Percentiles rank a stretch among this genome's conserved stretches.
Evolutionary conservation across 148 eudicot genomes (phyloP).

Genomic region (Vaccinium macrocarpon): DNA sequence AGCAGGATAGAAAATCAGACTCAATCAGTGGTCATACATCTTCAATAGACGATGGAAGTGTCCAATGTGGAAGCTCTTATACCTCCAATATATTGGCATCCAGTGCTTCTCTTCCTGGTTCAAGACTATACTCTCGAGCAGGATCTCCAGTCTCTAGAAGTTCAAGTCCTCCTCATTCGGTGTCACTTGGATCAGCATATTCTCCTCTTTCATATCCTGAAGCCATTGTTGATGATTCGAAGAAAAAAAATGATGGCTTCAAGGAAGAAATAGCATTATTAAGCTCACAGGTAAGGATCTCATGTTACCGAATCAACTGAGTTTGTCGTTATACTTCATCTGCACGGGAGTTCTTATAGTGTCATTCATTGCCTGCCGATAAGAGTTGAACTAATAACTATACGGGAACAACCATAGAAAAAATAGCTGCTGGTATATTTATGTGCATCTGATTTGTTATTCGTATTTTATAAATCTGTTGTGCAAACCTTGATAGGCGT

Average conservation of each 20-base stretch:
- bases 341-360: not conserved
- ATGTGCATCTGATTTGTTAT: not conserved
- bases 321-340: not conserved
- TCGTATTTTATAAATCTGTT: not conserved
- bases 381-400: not conserved
- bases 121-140: conserved; percentile 50
- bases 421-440: not conserved
- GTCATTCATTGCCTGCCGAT: not conserved
- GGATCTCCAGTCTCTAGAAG: conserved; percentile 53
- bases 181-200: conserved; percentile 37
- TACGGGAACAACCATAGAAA: not conserved
- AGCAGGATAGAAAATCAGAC: conserved; percentile 42
- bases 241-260: conserved; percentile 40
- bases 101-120: conserved; percentile 52
- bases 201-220: conserved; percentile 33
- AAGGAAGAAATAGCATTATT: conserved; percentile 48
- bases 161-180: conserved; percentile 51
- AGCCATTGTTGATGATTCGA: conserved; percentile 35
- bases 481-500: not conserved
- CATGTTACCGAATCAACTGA: not conserved
- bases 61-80: conserved; percentile 35
- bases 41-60: conserved; percentile 36
- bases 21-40: conserved; percentile 42
- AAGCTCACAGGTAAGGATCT: conserved; percentile 48
- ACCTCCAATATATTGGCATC: conserved; percentile 34